Percentiles rank a stretch among this genome's conserved stretches.
Evolutionary conservation across 2,329 filamentous ascomycete genomes (phyloP).

Genomic region (Gnomoniopsis sp.): DNA sequence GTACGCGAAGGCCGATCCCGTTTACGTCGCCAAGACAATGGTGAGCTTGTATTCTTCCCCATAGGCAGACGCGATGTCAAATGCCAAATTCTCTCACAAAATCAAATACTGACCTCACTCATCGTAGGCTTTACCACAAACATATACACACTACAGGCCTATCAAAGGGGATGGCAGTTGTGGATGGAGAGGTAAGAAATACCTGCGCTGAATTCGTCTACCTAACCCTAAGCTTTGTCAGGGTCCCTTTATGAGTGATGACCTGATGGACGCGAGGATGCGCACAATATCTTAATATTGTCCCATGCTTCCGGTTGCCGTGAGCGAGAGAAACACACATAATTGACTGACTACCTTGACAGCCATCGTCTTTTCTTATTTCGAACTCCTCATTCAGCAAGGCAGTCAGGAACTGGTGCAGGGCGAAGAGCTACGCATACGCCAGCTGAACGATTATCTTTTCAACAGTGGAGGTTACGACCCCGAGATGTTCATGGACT

Average conservation of each 20-base stretch:
- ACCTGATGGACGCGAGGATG: background rate
- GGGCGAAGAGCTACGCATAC: slow-evolving; percentile 69
- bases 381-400: slow-evolving; percentile 73
- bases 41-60: slow-evolving; percentile 48
- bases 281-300: background rate
- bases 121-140: slow-evolving; percentile 72
- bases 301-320: background rate
- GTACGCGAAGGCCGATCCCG: slow-evolving; percentile 82
- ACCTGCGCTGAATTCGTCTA: background rate
- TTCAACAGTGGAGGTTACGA: slow-evolving; percentile 68
- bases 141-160: slow-evolving; percentile 83
- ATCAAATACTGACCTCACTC: background rate
- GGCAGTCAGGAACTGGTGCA: slow-evolving; percentile 63
- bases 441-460: slow-evolving; percentile 67
- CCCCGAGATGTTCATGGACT: slow-evolving; percentile 73
- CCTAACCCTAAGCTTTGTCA: background rate
- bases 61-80: background rate
- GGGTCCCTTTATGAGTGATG: background rate
- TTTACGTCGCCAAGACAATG: slow-evolving; percentile 82
- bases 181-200: slow-evolving; percentile 88
- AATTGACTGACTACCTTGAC: slow-evolving; percentile 17
- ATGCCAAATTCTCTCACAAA: background rate
- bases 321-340: background rate
- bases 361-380: slow-evolving; percentile 94
- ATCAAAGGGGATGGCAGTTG: slow-evolving; percentile 93